Base-by-base conservation (phyloP, 1,284 basidiomycete species). In the Fistulina hepatica region DNA sequence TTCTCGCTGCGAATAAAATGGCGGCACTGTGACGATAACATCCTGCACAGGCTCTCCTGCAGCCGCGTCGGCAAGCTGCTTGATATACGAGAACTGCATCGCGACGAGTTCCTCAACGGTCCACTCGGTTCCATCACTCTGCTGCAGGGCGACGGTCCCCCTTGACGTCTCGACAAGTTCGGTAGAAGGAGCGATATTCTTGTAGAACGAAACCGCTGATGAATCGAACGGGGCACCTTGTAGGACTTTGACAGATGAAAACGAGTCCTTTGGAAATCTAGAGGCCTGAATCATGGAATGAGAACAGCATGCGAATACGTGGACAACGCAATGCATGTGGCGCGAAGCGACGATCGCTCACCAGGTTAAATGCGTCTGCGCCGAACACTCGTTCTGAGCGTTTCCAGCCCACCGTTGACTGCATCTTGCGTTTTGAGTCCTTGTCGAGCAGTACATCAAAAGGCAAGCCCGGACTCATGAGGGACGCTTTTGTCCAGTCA, bases 391-490 rank as follows among this genome's bases (percentile, higher is more conserved):
- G 69, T 54, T 97, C 93, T 12, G 78, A 75, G 47, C 73, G 73
- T 63, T 89, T 93, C 85, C 84, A 94, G 21, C 71, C 82, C 0
- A 97, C 85, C 2, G 81, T 77, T 16, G 86, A 78, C 50, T 85
- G 82, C 37, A 97, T 90, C 64, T 98, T 98, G 47, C 94, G 73
- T 64, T 97, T 97, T 27, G 90, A 94, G 58, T 97, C 94, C 56
- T 89, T 86, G 63, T 95, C 93, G 35, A 98, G 68, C 23, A 99
- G 69, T 21, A 99, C 89, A 60, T 99, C 94, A 52, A 98, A 95
- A 1, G 94, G 92, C 36, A 89, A 67, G 27, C 93, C 94, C 1
- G 94, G 94, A 55, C 94, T 94, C 73, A 98, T 86, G 44, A 98
- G 68, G 7, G 92, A 93, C 20, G 91, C 85, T 60, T 97, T 98